Evolutionary conservation across 805 yeast genomes (phyloP).

Genomic region (Candida coquimbonensis): DNA sequence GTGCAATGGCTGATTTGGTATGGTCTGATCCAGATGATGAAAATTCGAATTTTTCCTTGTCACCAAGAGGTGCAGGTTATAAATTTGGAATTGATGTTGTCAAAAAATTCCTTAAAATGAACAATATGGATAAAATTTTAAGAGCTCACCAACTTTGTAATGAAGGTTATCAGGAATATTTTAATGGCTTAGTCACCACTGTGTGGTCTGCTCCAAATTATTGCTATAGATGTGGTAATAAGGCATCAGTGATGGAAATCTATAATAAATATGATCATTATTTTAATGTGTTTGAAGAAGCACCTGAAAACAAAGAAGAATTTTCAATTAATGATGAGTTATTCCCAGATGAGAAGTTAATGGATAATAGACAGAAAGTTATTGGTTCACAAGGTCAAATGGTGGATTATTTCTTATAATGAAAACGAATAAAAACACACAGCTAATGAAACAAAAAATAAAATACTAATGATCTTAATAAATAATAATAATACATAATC

Average conservation of each 20-base stretch:
- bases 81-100: slow-evolving; percentile 91
- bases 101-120: slow-evolving; percentile 72
- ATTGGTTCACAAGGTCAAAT: slow-evolving; percentile 28
- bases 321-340: slow-evolving; percentile 22
- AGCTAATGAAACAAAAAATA: neutral
- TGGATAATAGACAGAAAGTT: slow-evolving; percentile 2
- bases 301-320: slow-evolving; percentile 77
- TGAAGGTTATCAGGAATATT: slow-evolving; percentile 89
- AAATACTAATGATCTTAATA: no score
- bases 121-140: slow-evolving; percentile 71
- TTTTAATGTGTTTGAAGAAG: slow-evolving; percentile 94
- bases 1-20: slow-evolving; percentile 98
- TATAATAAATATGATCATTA: slow-evolving; percentile 56
- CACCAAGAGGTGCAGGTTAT: slow-evolving; percentile 97
- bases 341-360: slow-evolving; percentile 5
- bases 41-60: slow-evolving; percentile 66
- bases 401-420: slow-evolving; percentile 44
- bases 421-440: slow-evolving; percentile 7
- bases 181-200: slow-evolving; percentile 85
- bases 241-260: slow-evolving; percentile 94
- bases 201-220: slow-evolving; percentile 99
- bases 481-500: no score
- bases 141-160: slow-evolving; percentile 97
- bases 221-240: slow-evolving; percentile 94
- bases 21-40: slow-evolving; percentile 98